Evolutionary conservation across 768 basidiomycete species (phyloP), one percentile per base, ranked within the genome.

Genomic region (Hypsizygus marmoreus): DNA sequence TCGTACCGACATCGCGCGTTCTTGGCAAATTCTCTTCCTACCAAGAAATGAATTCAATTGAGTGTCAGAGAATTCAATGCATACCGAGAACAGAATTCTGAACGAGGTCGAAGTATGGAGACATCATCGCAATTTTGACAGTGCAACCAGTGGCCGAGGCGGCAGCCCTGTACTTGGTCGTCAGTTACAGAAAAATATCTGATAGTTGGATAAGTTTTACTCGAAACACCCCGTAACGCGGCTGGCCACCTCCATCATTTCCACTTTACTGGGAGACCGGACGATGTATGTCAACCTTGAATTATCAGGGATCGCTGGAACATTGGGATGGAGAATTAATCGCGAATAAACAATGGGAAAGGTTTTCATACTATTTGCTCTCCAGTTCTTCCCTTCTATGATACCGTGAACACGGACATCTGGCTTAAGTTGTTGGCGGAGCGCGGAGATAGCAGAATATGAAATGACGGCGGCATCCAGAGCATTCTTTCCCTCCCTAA

Each of bases 401-500:
- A 89, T 73, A 3, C 92, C 90, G 57, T 92, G 86, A 6, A 93
- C 73, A 17, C 92, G 84, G 52, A 85, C 78, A 35, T 84, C 80
- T 0, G 93, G 92, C 61, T 84, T 83, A 48, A 92, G 82, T 68
- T 95, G 93, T 63, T 95, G 93, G 10, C 93, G 79, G 36, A 95
- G 74, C 17, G 82, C 81, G 3, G 91, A 85, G 31, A 95, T 75
- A 36, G 79, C 75, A 6, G 84, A 81, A 62, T 95, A 94, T 0
- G 91, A 87, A 7, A 91, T 67, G 61, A 93, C 87, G 1, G 91
- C 91, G 0, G 93, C 93, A 58, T 95, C 93, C 33, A 91, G 76
- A 10, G 91, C 90, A 58, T 94, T 94, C 31, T 77, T 78, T 17
- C 86, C 91, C 64, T 94, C 88, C 87, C 78, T 79, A 47, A 32